Percentiles rank a stretch among this genome's conserved stretches.
These are phyloP conservation scores for Paraphaeosphaeria minitans DNA, from an alignment of 2,329 filamentous ascomycete species.

Conservation along the genomic window DNA sequence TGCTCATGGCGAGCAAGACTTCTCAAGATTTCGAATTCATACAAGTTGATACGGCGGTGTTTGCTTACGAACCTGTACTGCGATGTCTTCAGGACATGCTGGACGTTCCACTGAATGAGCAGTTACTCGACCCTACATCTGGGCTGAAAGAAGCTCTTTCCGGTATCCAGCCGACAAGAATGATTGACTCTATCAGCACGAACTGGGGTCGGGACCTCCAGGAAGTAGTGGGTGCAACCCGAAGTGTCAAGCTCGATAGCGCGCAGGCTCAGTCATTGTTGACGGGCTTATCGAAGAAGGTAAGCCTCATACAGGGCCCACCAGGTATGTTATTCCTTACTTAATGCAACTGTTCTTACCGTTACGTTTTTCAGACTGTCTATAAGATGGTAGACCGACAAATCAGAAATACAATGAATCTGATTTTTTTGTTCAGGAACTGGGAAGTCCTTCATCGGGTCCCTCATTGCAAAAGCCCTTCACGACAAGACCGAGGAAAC, in stretches of 20 bases:
- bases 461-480: constrained; percentile 63
- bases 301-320: constrained; percentile 73
- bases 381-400: no score
- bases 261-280: constrained; percentile 65
- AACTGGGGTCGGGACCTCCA: constrained; percentile 26
- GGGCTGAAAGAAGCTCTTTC: constrained; percentile 26
- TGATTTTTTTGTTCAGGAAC: no score
- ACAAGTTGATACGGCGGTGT: constrained; percentile 68
- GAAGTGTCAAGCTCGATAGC: constrained; percentile 51
- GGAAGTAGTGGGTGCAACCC: constrained; percentile 21
- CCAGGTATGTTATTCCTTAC: constrained; percentile 58
- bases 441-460: constrained; percentile 76
- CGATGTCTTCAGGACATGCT: constrained; percentile 61
- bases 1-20: constrained; percentile 47
- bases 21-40: constrained; percentile 55
- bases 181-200: constrained; percentile 31
- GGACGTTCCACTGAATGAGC: constrained; percentile 61
- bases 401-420: no score
- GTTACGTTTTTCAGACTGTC: no score
- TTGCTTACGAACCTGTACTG: constrained; percentile 72
- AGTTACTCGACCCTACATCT: constrained; percentile 51
- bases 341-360: neutral
- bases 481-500: constrained; percentile 55
- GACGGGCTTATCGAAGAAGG: constrained; percentile 56
- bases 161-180: constrained; percentile 25